Percentiles rank a stretch among this genome's conserved stretches.
phyloP scores from a whole-genome alignment of 2,329 filamentous ascomycete genomes.

The Dryadomyces quercus-mongolicae region DNA sequence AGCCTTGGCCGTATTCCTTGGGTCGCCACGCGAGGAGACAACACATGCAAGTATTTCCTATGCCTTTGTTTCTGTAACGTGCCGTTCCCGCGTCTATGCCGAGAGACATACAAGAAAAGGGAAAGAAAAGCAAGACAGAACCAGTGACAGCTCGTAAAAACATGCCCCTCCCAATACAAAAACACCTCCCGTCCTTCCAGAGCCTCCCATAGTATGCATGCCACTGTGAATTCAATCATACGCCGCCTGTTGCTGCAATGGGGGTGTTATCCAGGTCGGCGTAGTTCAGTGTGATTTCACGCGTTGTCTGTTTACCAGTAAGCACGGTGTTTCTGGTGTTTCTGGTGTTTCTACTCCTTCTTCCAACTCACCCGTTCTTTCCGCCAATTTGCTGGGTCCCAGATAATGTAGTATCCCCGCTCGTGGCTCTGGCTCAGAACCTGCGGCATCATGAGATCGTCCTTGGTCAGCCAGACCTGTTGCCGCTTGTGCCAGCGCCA shows the following conservation, averaged over 20 bases:
- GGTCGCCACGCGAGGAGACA: no score
- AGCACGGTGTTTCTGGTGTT: neutral
- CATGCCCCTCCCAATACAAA: neutral
- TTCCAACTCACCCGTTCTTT: slow-evolving; percentile 47
- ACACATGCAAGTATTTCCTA: no score
- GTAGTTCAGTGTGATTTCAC: slow-evolving; percentile 50
- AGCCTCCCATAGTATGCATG: neutral
- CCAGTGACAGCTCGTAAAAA: neutral
- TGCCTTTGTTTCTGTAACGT: no score
- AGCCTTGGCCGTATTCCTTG: no score
- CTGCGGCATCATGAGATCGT: slow-evolving; percentile 52
- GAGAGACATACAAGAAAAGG: neutral
- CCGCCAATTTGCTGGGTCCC: slow-evolving; percentile 49
- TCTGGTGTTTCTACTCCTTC: no score
- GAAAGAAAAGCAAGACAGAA: neutral
- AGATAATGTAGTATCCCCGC: slow-evolving; percentile 55
- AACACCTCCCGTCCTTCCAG: neutral
- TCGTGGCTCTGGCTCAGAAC: slow-evolving; percentile 46
- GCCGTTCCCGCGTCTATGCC: no score
- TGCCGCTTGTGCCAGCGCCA: slow-evolving; percentile 60
- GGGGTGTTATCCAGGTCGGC: slow-evolving; percentile 43
- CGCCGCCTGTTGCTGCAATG: neutral
- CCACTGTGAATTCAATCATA: neutral
- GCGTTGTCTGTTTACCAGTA: slow-evolving; percentile 10
- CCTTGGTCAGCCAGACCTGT: slow-evolving; percentile 55